phyloP scores from a whole-genome alignment of 208 protist species.

The Novymonas esmeraldas region DNA sequence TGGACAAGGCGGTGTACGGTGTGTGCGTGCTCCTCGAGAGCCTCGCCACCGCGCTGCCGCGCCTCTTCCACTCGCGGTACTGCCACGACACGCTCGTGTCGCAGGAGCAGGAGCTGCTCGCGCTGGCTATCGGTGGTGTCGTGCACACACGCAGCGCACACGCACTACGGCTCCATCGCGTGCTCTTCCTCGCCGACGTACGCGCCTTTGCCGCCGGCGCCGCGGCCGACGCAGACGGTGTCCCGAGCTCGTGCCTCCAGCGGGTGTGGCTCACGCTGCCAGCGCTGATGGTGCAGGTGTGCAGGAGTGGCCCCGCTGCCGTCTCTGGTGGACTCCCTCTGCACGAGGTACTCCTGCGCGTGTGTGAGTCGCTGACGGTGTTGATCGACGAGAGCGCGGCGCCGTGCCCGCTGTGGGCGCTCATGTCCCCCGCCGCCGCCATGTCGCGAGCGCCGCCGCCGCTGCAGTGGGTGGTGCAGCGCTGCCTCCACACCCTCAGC shows the following conservation, averaged over 20 bases:
- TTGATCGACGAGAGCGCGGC: conserved; percentile 7
- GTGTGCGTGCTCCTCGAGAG: conserved; percentile 34
- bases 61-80: conserved; percentile 35
- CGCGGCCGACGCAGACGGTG: neutral
- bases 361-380: conserved; percentile 13
- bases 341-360: conserved; percentile 10
- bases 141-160: conserved; percentile 32
- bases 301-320: conserved; percentile 15
- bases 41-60: conserved; percentile 36
- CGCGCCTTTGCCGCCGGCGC: conserved; percentile 30
- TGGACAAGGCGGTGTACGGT: conserved; percentile 44
- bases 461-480: conserved; percentile 40
- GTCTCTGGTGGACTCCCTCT: conserved; percentile 1
- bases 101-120: conserved; percentile 46
- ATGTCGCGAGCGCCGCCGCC: conserved; percentile 29
- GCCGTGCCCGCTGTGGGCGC: conserved; percentile 24
- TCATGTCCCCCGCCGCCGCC: conserved; percentile 20
- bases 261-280: conserved; percentile 47
- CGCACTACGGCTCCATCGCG: conserved; percentile 43
- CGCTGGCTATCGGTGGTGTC: conserved; percentile 45
- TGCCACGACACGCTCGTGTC: conserved; percentile 52
- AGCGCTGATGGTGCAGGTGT: conserved; percentile 33
- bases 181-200: conserved; percentile 58
- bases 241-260: conserved; percentile 26
- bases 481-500: conserved; percentile 18